These are phyloP conservation scores for Colletotrichum sp. DNA, from an alignment of 2,329 filamentous ascomycete species.

Conservation along the genomic window DNA sequence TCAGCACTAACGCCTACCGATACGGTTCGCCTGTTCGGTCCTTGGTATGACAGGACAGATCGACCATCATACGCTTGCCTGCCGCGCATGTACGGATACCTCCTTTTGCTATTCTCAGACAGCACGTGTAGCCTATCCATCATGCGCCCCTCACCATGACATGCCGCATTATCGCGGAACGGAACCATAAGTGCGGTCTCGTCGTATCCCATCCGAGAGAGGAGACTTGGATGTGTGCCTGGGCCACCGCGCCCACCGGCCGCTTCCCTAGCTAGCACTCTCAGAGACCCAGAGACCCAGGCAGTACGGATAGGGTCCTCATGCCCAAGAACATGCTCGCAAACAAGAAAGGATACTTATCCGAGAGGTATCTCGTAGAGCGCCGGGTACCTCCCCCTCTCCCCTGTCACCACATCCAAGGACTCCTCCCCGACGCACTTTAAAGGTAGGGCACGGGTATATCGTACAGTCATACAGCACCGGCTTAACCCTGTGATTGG, in stretches of 20 bases:
- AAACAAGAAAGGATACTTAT: neutral
- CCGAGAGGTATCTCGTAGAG: neutral
- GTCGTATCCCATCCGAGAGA: neutral
- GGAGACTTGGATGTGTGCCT: neutral
- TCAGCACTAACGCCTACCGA: neutral
- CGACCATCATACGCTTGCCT: neutral
- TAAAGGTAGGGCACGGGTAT: neutral
- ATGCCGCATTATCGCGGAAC: neutral
- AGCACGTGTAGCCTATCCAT: neutral
- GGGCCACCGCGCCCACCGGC: neutral
- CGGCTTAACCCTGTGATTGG: neutral
- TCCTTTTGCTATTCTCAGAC: neutral
- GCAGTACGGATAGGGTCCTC: neutral
- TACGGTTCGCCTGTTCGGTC: neutral
- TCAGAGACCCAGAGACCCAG: neutral
- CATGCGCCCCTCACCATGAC: neutral
- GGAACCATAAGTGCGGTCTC: neutral
- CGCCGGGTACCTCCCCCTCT: neutral
- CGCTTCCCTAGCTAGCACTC: neutral
- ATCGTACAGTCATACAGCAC: slow-evolving; percentile 3
- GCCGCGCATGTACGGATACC: neutral
- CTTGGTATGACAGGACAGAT: neutral
- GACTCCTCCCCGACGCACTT: neutral
- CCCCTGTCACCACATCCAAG: neutral
- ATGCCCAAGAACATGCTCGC: neutral